Evolutionary conservation across 2,329 filamentous ascomycete species (phyloP).

Genomic region (Aspergillus intermedius): DNA sequence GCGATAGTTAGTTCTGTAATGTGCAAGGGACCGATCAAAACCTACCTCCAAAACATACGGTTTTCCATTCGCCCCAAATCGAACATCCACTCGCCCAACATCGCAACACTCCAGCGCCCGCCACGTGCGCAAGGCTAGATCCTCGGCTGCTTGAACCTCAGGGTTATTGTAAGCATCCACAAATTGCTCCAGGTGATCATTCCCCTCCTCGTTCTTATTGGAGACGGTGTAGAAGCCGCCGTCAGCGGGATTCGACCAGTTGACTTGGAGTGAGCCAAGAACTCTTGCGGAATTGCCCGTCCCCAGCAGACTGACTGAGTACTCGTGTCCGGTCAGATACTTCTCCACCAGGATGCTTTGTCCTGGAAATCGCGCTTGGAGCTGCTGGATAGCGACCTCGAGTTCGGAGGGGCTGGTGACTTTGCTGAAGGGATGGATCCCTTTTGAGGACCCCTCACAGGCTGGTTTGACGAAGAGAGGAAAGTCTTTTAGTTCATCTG

Average conservation of each 20-base stretch:
- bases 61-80: constrained; percentile 2
- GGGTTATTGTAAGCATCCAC: constrained; percentile 4
- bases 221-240: background rate
- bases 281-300: constrained; percentile 6
- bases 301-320: constrained; percentile 18
- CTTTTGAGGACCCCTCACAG: constrained; percentile 15
- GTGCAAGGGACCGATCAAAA: background rate
- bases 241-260: background rate
- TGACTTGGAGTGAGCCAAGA: background rate
- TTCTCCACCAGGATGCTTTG: constrained; percentile 15
- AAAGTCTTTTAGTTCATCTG: constrained; percentile 5
- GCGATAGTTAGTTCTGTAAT: background rate
- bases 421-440: constrained; percentile 9
- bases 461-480: constrained; percentile 16
- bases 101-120: constrained; percentile 8
- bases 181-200: background rate
- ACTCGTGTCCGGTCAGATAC: constrained; percentile 17
- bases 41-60: constrained; percentile 11
- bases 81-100: constrained; percentile 13
- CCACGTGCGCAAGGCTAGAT: constrained; percentile 10
- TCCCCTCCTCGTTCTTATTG: constrained; percentile 1
- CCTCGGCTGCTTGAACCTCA: constrained; percentile 4
- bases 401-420: constrained; percentile 7
- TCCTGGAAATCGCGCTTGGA: constrained; percentile 8
- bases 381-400: constrained; percentile 5